Base-by-base conservation (phyloP, 2,329 filamentous ascomycete species). In the Verticillium alfalfae region DNA sequence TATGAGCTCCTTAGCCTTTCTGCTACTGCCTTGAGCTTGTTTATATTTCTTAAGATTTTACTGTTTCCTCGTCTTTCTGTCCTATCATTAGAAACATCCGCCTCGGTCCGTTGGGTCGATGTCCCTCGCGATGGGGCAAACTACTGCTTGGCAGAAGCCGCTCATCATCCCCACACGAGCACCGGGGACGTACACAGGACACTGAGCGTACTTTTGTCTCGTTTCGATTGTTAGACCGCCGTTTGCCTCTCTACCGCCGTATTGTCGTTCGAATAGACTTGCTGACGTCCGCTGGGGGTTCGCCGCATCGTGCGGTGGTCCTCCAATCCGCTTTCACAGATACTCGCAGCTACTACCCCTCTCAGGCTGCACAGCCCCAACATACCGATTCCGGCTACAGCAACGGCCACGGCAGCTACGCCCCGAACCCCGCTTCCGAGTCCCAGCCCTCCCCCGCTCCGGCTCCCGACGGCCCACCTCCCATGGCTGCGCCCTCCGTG, bases 401-500 rank as follows among this genome's bases (percentile, higher is more conserved):
- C 41, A 38, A 58, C 22, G 56, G 34, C 39, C 18, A 41, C 26
- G 36, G 38, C 37, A 59, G 58, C n/a, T 34, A 54, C 45, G 57
- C 59, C 39, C 66, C 68, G 10, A 41, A 54, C 58, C 76, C 75
- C 71, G 31, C 71, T 73, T 22, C 63, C 72, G 3, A 71, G 71
- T 34, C 58, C 15, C 31, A 37, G 16, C 58, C 41, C 37, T 39
- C 66, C 52, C 62, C 63, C 10, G 45, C 57, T 58, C 76, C 75
- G 67, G 81, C 87, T 31, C 76, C 83, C 22, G 15, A 39, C 22
- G 41, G 34, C 22, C 41, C 34, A n/a, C 56, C 56, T n/a, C 56
- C 56, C 49, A 45, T 64, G 63, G 63, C 63, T 37, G 63, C 63
- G 45, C 63, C 63, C 34, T 57, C 63, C 63, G 76, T 88, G 65